Conservation (phyloP, 2,329 filamentous ascomycete genomes). For the Plectosphaerella cucumerina region DNA sequence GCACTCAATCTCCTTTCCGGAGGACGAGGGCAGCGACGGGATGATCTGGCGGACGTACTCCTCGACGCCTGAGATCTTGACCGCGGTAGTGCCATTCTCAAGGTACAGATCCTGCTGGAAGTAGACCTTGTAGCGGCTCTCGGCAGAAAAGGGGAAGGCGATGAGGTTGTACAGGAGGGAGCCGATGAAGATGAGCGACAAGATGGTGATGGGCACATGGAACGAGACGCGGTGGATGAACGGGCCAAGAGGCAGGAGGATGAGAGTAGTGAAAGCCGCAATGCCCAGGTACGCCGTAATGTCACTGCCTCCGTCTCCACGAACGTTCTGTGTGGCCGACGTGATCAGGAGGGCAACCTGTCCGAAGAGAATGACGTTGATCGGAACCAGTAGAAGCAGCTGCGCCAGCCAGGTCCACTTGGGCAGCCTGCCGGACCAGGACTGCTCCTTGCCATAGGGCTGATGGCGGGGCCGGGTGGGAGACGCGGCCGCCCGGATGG, state of each 20-base stretch:
- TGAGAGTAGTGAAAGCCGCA: constrained; percentile 62
- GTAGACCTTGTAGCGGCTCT: constrained; percentile 78
- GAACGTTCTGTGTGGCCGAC: constrained; percentile 72
- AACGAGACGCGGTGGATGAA: constrained; percentile 84
- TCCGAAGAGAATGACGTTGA: constrained; percentile 71
- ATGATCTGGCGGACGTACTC: constrained; percentile 66
- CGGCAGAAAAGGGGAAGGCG: constrained; percentile 82
- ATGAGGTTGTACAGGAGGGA: constrained; percentile 82
- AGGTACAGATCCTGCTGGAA: constrained; percentile 81
- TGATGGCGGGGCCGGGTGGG: constrained; percentile 10
- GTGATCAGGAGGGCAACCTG: constrained; percentile 73
- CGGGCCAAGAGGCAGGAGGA: constrained; percentile 73
- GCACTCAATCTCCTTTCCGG: constrained; percentile 57
- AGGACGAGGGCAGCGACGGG: constrained; percentile 64
- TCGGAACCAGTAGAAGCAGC: constrained; percentile 73
- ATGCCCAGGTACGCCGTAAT: constrained; percentile 69
- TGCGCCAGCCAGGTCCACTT: constrained; percentile 87
- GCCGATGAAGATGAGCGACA: constrained; percentile 61
- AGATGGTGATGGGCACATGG: constrained; percentile 73
- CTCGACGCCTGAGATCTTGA: constrained; percentile 65
- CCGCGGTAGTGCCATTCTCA: constrained; percentile 64
- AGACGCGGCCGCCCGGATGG: constrained; percentile 13
- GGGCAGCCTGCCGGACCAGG: constrained; percentile 77
- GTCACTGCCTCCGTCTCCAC: constrained; percentile 73
- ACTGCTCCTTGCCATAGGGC: constrained; percentile 69